phyloP scores from a whole-genome alignment of 345 rosid species.

The rapeseed (Brassica napus) region Da-Ae NC_063439.1:7372501-7373000 shows the following conservation, averaged over 20 bases:
- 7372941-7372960: slow-evolving; percentile 82
- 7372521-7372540: slow-evolving; percentile 56
- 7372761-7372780: slow-evolving; percentile 68
- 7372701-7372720: slow-evolving; percentile 70
- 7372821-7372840: not conserved
- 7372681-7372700: slow-evolving; percentile 5
- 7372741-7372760: slow-evolving; percentile 85
- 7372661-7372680: slow-evolving; percentile 18
- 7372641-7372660: not conserved
- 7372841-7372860: not conserved
- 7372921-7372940: not conserved
- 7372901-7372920: not conserved
- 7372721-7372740: slow-evolving; percentile 89
- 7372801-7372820: slow-evolving; percentile 32
- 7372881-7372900: not conserved
- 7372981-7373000: slow-evolving; percentile 99
- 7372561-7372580: slow-evolving; percentile 64
- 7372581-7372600: slow-evolving; percentile 59
- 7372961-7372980: slow-evolving; percentile 93
- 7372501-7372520: slow-evolving; percentile 83
- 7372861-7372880: slow-evolving; percentile 3
- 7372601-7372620: slow-evolving; percentile 28
- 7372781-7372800: slow-evolving; percentile 76
- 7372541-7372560: slow-evolving; percentile 64
- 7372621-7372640: not conserved